Conservation (phyloP, 2,329 filamentous ascomycete species). For the Neofusicoccum cordaticola region DNA sequence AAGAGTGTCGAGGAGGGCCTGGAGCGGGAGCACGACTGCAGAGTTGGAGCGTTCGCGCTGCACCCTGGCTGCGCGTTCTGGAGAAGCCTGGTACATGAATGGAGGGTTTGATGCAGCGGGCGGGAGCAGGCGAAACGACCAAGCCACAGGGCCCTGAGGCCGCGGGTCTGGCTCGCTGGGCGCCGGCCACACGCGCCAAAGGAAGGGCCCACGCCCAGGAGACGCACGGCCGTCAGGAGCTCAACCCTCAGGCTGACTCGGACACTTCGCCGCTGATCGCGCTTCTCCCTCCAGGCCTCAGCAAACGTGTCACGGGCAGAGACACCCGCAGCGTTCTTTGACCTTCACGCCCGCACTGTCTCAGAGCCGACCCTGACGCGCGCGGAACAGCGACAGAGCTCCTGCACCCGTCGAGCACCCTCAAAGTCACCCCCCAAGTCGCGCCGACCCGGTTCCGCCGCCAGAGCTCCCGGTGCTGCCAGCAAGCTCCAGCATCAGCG, state of each 20-base stretch:
- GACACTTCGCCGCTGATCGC: constrained; percentile 5
- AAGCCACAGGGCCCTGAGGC: background rate
- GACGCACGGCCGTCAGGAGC: background rate
- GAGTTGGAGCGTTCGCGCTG: constrained; percentile 2
- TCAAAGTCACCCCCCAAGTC: background rate
- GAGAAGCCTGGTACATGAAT: constrained; percentile 3
- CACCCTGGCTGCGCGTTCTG: constrained; percentile 4
- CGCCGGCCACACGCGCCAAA: background rate
- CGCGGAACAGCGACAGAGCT: background rate
- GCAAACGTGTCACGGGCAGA: constrained; percentile 4
- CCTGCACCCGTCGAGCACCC: background rate
- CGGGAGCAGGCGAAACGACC: constrained; percentile 1
- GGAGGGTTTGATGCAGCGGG: constrained; percentile 1
- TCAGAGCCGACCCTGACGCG: background rate
- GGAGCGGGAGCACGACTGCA: constrained; percentile 5
- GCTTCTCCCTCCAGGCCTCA: background rate
- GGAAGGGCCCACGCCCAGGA: background rate
- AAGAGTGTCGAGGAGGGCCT: constrained; percentile 12
- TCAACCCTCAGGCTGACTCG: constrained; percentile 8
- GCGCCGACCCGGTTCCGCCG: constrained; percentile 3
- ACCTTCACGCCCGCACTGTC: background rate
- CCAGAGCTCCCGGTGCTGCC: background rate
- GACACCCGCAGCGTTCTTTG: background rate
- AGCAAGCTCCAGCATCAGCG: constrained; percentile 10
- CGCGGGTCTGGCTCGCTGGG: no score